phyloP scores from a whole-genome alignment of 305 asterid species.

The Fraxinus velutina region DNA sequence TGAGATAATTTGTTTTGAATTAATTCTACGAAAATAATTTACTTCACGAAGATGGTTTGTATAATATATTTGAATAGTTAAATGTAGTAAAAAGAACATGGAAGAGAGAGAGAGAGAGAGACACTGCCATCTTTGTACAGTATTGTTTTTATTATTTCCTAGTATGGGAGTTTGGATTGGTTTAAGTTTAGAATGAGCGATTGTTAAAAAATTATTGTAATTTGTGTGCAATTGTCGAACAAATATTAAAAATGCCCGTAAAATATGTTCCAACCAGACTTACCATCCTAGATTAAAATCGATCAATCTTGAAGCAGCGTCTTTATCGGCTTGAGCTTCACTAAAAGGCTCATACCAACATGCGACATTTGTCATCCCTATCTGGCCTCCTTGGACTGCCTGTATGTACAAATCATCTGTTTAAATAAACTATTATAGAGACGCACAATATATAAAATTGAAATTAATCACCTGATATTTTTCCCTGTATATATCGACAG shows the following conservation, averaged over 20 bases:
- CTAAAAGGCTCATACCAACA: conserved; percentile 32
- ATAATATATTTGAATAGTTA: no score
- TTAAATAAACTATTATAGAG: neutral
- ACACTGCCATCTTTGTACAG: no score
- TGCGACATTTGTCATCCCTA: conserved; percentile 32
- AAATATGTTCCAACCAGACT: neutral
- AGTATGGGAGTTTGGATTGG: no score
- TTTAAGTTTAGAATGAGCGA: no score
- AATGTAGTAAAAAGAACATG: no score
- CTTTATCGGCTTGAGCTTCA: conserved; percentile 18
- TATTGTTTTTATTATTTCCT: no score
- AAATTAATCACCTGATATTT: conserved; percentile 35
- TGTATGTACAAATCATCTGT: neutral
- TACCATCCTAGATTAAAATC: conserved; percentile 43
- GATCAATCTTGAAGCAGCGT: conserved; percentile 31
- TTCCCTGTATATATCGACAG: conserved; percentile 37
- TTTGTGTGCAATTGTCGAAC: no score
- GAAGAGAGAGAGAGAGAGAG: no score
- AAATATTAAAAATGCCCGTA: no score
- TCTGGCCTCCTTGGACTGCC: conserved; percentile 38
- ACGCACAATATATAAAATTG: neutral
- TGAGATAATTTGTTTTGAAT: no score
- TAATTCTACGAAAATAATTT: no score
- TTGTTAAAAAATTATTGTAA: no score
- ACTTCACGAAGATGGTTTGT: neutral